Percentiles rank a stretch among this genome's conserved stretches.
These are phyloP conservation scores for Rhodomyrtus psidioides DNA, from an alignment of 441 rosid species.

Conservation along the genomic window DNA sequence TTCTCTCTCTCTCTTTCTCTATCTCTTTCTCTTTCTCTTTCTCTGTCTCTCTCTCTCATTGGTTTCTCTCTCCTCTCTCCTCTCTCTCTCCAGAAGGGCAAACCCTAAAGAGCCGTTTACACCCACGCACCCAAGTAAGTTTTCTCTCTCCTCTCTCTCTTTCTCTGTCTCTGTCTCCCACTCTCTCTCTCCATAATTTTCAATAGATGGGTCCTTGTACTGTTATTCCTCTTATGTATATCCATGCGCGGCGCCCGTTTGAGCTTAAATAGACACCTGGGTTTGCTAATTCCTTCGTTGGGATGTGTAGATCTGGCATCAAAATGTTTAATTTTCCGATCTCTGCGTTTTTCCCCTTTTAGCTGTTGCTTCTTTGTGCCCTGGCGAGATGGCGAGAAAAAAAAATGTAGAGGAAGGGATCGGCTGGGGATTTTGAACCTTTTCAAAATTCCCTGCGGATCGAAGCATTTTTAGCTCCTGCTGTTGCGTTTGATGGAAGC, in stretches of 20 bases:
- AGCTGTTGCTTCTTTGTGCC: not conserved
- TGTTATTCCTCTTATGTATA: not conserved
- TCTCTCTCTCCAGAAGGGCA: constrained; percentile 61
- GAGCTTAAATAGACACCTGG: not conserved
- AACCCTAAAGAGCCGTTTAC: constrained; percentile 82
- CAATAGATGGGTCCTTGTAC: constrained; percentile 40
- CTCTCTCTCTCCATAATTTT: constrained; percentile 19
- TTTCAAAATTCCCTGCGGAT: not conserved
- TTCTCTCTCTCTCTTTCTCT: not conserved
- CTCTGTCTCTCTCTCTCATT: constrained; percentile 23
- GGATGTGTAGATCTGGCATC: not conserved
- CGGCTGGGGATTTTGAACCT: not conserved
- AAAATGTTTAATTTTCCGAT: not conserved
- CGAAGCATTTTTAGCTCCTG: not conserved
- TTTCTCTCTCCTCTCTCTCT: constrained; percentile 66
- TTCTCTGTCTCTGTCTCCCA: constrained; percentile 1
- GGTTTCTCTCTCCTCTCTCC: constrained; percentile 19
- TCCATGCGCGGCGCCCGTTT: not conserved
- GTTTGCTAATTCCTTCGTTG: not conserved
- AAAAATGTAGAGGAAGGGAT: not conserved
- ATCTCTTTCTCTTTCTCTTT: not conserved
- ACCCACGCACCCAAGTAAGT: constrained; percentile 62
- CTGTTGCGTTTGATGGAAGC: not conserved
- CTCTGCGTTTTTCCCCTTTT: not conserved
- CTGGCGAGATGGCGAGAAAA: not conserved